Evolutionary conservation across 2,329 filamentous ascomycete genomes (phyloP).

Genomic region (Cladorrhinum sp.): DNA sequence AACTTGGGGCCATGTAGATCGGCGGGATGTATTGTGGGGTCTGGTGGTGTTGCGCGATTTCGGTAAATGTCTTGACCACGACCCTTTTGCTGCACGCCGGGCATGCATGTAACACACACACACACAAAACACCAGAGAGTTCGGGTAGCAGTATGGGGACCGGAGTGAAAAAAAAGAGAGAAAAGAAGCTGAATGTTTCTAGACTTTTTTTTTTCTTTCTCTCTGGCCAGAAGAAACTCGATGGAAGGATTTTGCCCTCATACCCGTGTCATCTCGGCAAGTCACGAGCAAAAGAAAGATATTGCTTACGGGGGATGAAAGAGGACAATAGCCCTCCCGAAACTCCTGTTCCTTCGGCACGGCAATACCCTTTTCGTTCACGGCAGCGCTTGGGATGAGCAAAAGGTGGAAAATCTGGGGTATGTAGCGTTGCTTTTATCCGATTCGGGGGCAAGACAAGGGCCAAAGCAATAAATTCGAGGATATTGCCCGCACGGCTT

Average conservation of each 20-base stretch:
- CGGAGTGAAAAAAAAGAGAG: background rate
- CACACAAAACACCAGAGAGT: background rate
- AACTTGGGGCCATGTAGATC: too few species aligned
- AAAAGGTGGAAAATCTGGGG: slow-evolving; percentile 6
- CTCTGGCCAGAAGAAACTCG: background rate
- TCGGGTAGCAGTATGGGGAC: background rate
- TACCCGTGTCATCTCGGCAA: background rate
- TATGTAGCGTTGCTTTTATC: slow-evolving; percentile 24
- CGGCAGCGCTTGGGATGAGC: too few species aligned
- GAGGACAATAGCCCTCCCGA: background rate
- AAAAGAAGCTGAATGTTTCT: background rate
- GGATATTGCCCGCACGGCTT: slow-evolving; percentile 20
- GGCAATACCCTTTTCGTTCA: slow-evolving; percentile 3
- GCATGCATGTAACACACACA: background rate
- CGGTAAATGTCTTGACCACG: background rate
- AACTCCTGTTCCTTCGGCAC: background rate
- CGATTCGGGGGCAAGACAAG: slow-evolving; percentile 25
- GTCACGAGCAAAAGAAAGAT: background rate
- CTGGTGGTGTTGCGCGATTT: background rate
- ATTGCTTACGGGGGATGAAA: background rate
- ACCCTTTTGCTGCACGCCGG: background rate
- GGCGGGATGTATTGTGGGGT: too few species aligned
- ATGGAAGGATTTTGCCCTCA: too few species aligned
- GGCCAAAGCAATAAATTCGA: slow-evolving; percentile 20
- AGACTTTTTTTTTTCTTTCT: background rate